These are phyloP conservation scores for Stemphylium beticola DNA, from an alignment of 2,329 filamentous ascomycete species.

Conservation along the genomic window DNA sequence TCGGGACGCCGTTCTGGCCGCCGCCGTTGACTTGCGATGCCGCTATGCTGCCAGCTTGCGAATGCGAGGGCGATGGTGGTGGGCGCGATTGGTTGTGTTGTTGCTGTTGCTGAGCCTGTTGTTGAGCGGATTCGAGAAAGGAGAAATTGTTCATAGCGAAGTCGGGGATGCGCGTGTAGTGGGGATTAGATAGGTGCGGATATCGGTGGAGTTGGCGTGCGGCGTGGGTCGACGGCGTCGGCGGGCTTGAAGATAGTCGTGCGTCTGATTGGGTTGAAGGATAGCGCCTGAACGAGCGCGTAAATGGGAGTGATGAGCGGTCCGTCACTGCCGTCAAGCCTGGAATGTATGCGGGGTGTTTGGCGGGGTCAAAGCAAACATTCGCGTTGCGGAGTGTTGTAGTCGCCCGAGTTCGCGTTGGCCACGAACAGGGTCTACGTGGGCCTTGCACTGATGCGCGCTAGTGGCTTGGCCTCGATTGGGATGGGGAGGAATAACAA, in stretches of 20 bases:
- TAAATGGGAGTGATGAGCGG: background rate
- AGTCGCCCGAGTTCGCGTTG: background rate
- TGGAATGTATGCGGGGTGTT: conserved; percentile 3
- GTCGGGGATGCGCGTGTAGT: conserved; percentile 12
- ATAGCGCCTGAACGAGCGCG: background rate
- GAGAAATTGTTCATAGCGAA: conserved; percentile 47
- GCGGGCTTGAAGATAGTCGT: conserved; percentile 3
- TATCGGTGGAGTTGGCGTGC: conserved; percentile 16
- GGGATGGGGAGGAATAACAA: background rate
- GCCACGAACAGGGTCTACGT: conserved; percentile 1
- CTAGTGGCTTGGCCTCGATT: conserved; percentile 9
- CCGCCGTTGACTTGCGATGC: conserved; percentile 40
- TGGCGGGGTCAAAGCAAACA: conserved; percentile 8
- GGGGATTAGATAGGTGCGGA: conserved; percentile 11
- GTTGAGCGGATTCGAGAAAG: conserved; percentile 38
- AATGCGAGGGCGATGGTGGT: conserved; percentile 43
- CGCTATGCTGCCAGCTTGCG: conserved; percentile 23
- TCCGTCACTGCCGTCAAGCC: background rate
- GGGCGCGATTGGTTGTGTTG: conserved; percentile 34
- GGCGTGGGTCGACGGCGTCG: conserved; percentile 13
- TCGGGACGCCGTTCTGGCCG: conserved; percentile 44
- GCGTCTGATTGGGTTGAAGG: conserved; percentile 10
- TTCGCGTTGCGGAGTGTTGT: background rate
- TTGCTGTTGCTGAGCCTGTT: conserved; percentile 14
- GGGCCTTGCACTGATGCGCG: background rate